Evolutionary conservation across 306 rosid species (phyloP).

Genomic region (Sophora flavescens): DNA sequence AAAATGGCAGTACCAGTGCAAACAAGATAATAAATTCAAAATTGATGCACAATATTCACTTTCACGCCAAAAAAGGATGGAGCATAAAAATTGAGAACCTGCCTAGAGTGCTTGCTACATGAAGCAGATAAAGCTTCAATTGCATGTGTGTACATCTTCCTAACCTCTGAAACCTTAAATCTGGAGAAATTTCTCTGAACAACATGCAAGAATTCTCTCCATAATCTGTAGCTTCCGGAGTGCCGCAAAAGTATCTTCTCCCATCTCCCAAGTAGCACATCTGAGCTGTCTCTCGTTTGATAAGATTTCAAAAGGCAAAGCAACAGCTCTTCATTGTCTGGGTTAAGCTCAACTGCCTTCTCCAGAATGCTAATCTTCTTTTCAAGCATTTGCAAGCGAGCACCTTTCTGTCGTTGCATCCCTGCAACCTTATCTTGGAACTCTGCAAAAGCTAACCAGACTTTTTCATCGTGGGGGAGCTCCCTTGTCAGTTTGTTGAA

Average conservation of each 20-base stretch:
- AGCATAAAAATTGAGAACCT: conserved; percentile 75
- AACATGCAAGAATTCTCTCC: conserved; percentile 88
- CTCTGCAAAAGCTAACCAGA: conserved; percentile 85
- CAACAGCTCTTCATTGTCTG: conserved; percentile 82
- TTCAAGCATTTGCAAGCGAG: conserved; percentile 93
- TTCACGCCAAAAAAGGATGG: conserved; percentile 18
- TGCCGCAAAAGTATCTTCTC: conserved; percentile 83
- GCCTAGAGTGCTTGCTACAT: conserved; percentile 90
- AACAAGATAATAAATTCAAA: conserved; percentile 37
- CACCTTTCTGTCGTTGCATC: conserved; percentile 93
- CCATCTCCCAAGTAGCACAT: conserved; percentile 83
- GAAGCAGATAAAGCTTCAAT: conserved; percentile 92
- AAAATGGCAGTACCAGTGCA: conserved; percentile 22
- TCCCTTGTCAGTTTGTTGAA: conserved; percentile 89
- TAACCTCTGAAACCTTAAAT: conserved; percentile 88
- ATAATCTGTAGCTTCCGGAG: conserved; percentile 75
- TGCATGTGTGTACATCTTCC: conserved; percentile 90
- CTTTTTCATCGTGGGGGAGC: conserved; percentile 80
- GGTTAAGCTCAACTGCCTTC: conserved; percentile 90
- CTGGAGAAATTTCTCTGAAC: conserved; percentile 91
- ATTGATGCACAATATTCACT: conserved; percentile 25
- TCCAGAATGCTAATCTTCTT: conserved; percentile 95
- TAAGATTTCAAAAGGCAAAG: conserved; percentile 85
- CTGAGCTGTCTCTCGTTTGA: conserved; percentile 78
- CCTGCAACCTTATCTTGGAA: conserved; percentile 88